Base-by-base conservation (phyloP, 345 rosid species). In the Durio zibethinus region DNA sequence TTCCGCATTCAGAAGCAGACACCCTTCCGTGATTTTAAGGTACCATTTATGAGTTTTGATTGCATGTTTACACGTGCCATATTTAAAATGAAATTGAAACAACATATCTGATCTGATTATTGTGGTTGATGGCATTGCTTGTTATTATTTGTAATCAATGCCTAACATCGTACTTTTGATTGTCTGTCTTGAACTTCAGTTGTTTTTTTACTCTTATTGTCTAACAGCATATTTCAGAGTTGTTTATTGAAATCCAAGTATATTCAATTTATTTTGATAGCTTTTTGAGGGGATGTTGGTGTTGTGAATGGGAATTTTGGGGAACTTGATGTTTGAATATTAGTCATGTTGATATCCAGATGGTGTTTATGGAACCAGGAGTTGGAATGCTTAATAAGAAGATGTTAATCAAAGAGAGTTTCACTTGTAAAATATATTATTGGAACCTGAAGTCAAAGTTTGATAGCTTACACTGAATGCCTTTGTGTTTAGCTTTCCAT, bases 1-100 rank as follows among this genome's bases (percentile, higher is more conserved):
- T 94, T 94, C 72, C 98, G 98, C 42, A 84, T 94, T 76, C 98
- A 91, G 84, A 93, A 94, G 78, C 98, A 93, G 77, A 88, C 83
- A 4, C 87, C 89, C n/a, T 94, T 94, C 81, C 84, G 15, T 77
- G 79, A 75, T 70, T 93, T 94, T 79, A 94, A 94, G 98, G 98
- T 94, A 79, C 70, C 38, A 6, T 67, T 9, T 45, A 69, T 4
- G 4, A 10, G 23, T 23, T 21, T 57, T 57, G 2, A 53, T 23
- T 10, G 14, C 1, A 3, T 10, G 14, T 57, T 57, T 54, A n/a
- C 11, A 9, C 10, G 62, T 23, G 31, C 5, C 14, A 2, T 7
- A 10, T 8, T 56, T 2, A 21, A 56, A 56, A 56, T 56, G 27
- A 12, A 56, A 21, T 56, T 56, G 61, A 21, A 56, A 8, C 61